Conservation (phyloP, 2,329 filamentous ascomycete genomes). For the Ramularia endophylla region DNA sequence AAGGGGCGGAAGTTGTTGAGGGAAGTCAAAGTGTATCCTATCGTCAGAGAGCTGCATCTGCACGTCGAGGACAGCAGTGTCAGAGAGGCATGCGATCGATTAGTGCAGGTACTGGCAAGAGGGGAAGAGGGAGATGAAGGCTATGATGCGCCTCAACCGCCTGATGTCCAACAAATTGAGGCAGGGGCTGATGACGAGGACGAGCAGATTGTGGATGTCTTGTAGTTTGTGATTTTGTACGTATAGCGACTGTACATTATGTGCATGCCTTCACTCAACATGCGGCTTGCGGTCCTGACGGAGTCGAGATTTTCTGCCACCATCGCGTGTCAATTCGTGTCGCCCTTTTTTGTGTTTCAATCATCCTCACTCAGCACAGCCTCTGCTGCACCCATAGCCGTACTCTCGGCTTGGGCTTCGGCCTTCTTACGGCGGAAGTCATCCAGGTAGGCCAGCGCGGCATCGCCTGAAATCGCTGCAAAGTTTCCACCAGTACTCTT, state of each 20-base stretch:
- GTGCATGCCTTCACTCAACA: too few relatives aligned
- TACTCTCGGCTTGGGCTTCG: constrained; percentile 22
- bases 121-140: constrained; percentile 57
- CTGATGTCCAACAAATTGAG: constrained; percentile 28
- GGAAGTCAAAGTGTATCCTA: constrained; percentile 75
- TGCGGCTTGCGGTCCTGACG: too few relatives aligned
- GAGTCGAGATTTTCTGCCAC: too few relatives aligned
- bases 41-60: constrained; percentile 79
- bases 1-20: constrained; percentile 70
- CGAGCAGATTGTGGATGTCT: constrained; percentile 20
- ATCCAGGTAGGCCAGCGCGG: constrained; percentile 21
- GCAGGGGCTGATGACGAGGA: constrained; percentile 32
- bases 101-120: constrained; percentile 84
- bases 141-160: not conserved
- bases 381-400: constrained; percentile 23
- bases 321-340: too few relatives aligned
- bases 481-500: constrained; percentile 14
- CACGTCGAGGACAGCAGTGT: constrained; percentile 73
- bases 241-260: too few relatives aligned
- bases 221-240: constrained; percentile 2
- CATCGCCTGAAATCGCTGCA: constrained; percentile 23
- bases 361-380: constrained; percentile 19
- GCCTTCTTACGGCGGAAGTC: constrained; percentile 25
- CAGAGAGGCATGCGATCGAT: constrained; percentile 74
- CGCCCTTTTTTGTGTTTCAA: not conserved